A percentile compares a stretch with the other conserved stretches of the same genome.
Evolutionary conservation across 148 eudicot species (phyloP).

Genomic region (Rhododendron vialii): DNA sequence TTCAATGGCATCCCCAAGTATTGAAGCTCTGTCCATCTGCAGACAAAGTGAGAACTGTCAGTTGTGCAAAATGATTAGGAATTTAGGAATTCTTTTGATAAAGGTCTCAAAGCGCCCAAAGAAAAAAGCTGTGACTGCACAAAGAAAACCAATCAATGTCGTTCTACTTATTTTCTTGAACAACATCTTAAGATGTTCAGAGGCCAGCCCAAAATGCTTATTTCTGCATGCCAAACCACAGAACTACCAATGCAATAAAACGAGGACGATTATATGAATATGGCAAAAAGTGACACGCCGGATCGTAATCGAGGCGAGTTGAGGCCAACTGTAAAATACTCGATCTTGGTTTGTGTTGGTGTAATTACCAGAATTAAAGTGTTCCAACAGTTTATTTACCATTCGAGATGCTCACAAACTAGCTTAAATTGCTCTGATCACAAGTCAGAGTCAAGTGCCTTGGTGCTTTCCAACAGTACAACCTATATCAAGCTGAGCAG

Average conservation of each 20-base stretch:
- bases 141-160: background rate
- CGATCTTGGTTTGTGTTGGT: background rate
- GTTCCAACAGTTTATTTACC: background rate
- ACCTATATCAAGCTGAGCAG: background rate
- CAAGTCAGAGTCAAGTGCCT: background rate
- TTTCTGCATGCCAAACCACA: background rate
- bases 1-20: conserved; percentile 88
- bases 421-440: background rate
- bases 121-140: conserved; percentile 1
- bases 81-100: background rate
- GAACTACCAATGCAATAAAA: background rate
- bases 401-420: background rate
- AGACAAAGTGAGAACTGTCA: conserved; percentile 2
- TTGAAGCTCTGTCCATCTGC: conserved; percentile 92
- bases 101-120: background rate
- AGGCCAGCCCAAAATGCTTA: background rate
- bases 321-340: background rate
- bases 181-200: background rate
- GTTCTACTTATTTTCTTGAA: background rate
- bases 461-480: background rate
- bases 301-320: background rate
- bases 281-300: background rate
- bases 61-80: background rate
- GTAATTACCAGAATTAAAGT: background rate
- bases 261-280: background rate